Percentiles rank a stretch among this genome's conserved stretches.
Evolutionary conservation across 495 filamentous ascomycete genomes (phyloP).

Genomic region (Evansstolkia leycettana): DNA sequence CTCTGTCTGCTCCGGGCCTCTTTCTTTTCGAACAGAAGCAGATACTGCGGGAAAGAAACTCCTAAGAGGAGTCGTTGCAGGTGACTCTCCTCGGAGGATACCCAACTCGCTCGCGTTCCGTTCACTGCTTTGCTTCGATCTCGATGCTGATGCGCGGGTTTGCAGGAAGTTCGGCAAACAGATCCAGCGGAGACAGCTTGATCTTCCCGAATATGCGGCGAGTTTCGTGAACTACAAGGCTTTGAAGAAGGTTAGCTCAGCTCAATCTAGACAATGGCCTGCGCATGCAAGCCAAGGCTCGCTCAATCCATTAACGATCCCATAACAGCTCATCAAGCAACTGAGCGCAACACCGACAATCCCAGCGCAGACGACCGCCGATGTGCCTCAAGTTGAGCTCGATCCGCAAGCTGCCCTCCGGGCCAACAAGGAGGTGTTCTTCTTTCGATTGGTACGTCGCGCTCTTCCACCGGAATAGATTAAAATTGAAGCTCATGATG

Average conservation of each 20-base stretch:
- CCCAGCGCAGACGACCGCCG: slow-evolving; percentile 54
- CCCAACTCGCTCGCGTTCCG: too few species aligned
- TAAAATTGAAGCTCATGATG: background rate
- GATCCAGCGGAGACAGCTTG: slow-evolving; percentile 95
- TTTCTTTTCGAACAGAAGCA: too few species aligned
- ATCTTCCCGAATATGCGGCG: slow-evolving; percentile 96
- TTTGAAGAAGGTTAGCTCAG: slow-evolving; percentile 70
- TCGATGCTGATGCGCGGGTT: too few species aligned
- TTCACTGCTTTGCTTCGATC: background rate
- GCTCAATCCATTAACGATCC: slow-evolving; percentile 4
- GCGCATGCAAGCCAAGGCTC: background rate
- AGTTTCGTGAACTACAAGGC: slow-evolving; percentile 99
- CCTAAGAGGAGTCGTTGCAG: too few species aligned
- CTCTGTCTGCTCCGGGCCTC: too few species aligned
- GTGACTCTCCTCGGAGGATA: too few species aligned
- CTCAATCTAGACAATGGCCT: background rate
- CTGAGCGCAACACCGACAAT: slow-evolving; percentile 81
- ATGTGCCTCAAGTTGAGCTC: slow-evolving; percentile 30
- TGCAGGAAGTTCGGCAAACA: slow-evolving; percentile 98
- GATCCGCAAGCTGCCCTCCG: slow-evolving; percentile 88
- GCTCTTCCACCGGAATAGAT: background rate
- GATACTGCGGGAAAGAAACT: too few species aligned
- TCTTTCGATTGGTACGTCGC: slow-evolving; percentile 80
- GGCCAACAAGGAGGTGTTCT: slow-evolving; percentile 96
- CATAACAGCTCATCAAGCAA: slow-evolving; percentile 86